phyloP scores from a whole-genome alignment of 2,329 filamentous ascomycete species.

The Penicillium polonicum region DNA sequence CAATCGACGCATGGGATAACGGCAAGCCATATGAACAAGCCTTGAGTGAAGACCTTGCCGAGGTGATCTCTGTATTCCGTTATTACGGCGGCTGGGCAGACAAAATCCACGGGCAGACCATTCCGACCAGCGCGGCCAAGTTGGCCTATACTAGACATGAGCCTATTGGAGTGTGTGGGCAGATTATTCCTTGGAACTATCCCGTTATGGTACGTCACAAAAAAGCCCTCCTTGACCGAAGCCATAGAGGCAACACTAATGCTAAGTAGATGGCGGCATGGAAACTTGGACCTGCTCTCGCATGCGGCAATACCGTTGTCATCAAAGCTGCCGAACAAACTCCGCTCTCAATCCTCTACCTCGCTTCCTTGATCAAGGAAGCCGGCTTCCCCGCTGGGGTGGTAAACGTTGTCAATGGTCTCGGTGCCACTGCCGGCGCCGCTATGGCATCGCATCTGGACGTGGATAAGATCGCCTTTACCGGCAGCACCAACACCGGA shows the following conservation, averaged over 20 bases:
- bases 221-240: too few relatives aligned
- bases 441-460: constrained; percentile 1
- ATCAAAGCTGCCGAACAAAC: constrained; percentile 10
- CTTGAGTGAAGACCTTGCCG: background rate
- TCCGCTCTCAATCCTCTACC: constrained; percentile 6
- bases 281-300: constrained; percentile 10
- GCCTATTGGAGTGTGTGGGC: constrained; percentile 1
- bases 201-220: background rate
- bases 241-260: background rate
- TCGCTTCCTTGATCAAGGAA: constrained; percentile 21
- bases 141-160: constrained; percentile 6
- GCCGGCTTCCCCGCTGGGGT: constrained; percentile 26
- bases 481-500: constrained; percentile 11
- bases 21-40: constrained; percentile 3
- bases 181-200: constrained; percentile 11
- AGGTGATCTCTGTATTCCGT: constrained; percentile 14
- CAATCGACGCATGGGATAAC: constrained; percentile 4
- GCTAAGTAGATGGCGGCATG: constrained; percentile 1
- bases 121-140: constrained; percentile 35
- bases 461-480: constrained; percentile 11
- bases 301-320: constrained; percentile 11
- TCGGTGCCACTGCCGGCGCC: constrained; percentile 21
- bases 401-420: constrained; percentile 25
- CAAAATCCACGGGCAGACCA: constrained; percentile 87
- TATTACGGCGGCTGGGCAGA: constrained; percentile 94